These are phyloP conservation scores for Blepharisma japonicum DNA, from an alignment of 73 alveolate genomes.

Conservation along the genomic window DNA sequence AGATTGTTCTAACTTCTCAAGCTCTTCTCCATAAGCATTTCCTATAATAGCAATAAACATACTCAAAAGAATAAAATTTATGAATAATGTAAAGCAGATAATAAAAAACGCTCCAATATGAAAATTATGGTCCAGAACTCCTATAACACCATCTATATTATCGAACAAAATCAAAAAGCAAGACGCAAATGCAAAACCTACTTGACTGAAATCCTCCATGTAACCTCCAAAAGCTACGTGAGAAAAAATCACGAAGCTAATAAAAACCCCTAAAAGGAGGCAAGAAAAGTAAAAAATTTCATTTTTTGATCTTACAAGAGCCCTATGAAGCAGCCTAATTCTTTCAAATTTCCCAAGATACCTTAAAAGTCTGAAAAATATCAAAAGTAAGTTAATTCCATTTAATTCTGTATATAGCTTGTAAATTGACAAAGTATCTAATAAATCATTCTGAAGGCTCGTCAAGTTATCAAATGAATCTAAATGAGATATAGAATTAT, in stretches of 20 bases:
- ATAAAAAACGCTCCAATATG: conserved; percentile 11
- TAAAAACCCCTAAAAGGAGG: conserved; percentile 56
- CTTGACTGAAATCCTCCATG: not conserved
- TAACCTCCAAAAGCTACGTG: conserved; percentile 64
- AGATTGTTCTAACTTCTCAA: not conserved
- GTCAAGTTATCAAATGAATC: conserved; percentile 2
- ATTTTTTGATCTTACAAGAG: conserved; percentile 45
- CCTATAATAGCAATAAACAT: conserved; percentile 29
- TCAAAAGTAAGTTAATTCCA: conserved; percentile 47
- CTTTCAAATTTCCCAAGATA: conserved; percentile 61
- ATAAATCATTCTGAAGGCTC: conserved; percentile 22
- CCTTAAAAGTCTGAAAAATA: conserved; percentile 49
- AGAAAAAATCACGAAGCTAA: conserved; percentile 52
- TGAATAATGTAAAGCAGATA: not conserved
- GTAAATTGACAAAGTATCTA: conserved; percentile 19
- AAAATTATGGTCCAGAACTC: conserved; percentile 4
- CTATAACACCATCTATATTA: not conserved
- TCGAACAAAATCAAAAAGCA: conserved; percentile 23
- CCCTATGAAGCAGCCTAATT: conserved; percentile 49
- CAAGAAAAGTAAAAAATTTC: conserved; percentile 63
- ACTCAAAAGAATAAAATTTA: conserved; percentile 17
- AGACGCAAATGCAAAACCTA: conserved; percentile 6
- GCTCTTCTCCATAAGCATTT: conserved; percentile 5
- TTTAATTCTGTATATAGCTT: conserved; percentile 36
- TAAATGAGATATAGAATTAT: not conserved